phyloP scores from a whole-genome alignment of 306 rosid genomes.

The Pyrus bretschneideri region DNA sequence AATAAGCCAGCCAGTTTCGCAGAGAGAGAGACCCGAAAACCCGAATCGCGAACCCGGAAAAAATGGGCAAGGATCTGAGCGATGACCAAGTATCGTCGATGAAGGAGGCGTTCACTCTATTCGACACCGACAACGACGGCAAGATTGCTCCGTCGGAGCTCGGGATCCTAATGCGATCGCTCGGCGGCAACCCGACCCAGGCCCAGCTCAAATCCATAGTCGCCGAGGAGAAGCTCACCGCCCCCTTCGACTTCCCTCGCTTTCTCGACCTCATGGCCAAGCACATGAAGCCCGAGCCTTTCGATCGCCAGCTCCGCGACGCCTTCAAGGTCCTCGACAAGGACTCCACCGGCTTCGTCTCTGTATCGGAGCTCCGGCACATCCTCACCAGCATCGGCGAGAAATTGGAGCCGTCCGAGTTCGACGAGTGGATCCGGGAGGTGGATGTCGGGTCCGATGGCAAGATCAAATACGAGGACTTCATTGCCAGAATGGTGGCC shows the following conservation, averaged over 20 bases:
- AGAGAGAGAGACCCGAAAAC: background rate
- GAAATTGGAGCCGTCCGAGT: slow-evolving; percentile 92
- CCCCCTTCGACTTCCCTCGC: slow-evolving; percentile 77
- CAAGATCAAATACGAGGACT: slow-evolving; percentile 92
- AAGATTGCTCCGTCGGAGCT: slow-evolving; percentile 95
- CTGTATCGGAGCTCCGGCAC: slow-evolving; percentile 87
- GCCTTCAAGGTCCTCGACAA: slow-evolving; percentile 95
- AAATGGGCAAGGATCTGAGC: slow-evolving; percentile 93
- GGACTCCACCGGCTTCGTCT: slow-evolving; percentile 71
- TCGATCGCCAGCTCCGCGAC: slow-evolving; percentile 93
- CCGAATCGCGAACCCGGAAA: slow-evolving; percentile 7
- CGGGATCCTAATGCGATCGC: slow-evolving; percentile 94
- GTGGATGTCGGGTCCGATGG: slow-evolving; percentile 88
- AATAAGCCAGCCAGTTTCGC: background rate
- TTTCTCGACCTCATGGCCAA: slow-evolving; percentile 82
- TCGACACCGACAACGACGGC: slow-evolving; percentile 83
- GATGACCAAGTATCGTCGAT: slow-evolving; percentile 84
- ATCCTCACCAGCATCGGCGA: slow-evolving; percentile 92
- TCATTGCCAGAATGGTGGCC: slow-evolving; percentile 95
- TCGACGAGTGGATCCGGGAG: slow-evolving; percentile 97
- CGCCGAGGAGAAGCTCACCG: slow-evolving; percentile 69
- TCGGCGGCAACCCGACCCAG: slow-evolving; percentile 96
- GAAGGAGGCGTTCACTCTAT: slow-evolving; percentile 93
- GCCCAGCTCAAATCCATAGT: slow-evolving; percentile 86
- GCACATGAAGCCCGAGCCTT: slow-evolving; percentile 94